phyloP scores from a whole-genome alignment of 1,139 yeast genomes.

The Sugiyamaella japonica region DNA sequence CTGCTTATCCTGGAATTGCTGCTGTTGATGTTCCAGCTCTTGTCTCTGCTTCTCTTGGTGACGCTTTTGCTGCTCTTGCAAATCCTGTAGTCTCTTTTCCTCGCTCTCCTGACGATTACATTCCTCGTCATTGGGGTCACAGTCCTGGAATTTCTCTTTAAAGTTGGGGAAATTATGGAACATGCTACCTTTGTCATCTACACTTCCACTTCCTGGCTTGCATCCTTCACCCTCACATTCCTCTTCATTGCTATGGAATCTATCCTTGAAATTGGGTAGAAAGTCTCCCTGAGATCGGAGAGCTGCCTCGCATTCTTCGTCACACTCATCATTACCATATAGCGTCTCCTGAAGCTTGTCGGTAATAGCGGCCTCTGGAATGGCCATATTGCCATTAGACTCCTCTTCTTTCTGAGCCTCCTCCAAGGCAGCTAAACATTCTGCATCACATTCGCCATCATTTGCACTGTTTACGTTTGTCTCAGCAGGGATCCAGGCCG shows the following conservation, averaged over 20 bases:
- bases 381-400: neutral
- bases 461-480: neutral
- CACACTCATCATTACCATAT: slow-evolving; percentile 15
- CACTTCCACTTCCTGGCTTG: neutral
- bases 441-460: slow-evolving; percentile 5
- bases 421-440: slow-evolving; percentile 6
- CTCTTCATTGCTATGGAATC: slow-evolving; percentile 15
- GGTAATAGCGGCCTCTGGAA: slow-evolving; percentile 1
- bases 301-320: slow-evolving; percentile 11
- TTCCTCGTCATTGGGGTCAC: slow-evolving; percentile 11
- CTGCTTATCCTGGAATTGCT: slow-evolving; percentile 6
- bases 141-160: slow-evolving; percentile 15
- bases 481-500: slow-evolving; percentile 4
- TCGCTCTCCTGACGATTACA: slow-evolving; percentile 9
- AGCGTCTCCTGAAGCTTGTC: slow-evolving; percentile 5
- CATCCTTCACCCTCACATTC: slow-evolving; percentile 9
- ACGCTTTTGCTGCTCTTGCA: neutral
- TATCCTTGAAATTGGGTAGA: slow-evolving; percentile 14
- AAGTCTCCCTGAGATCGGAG: slow-evolving; percentile 12
- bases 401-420: neutral
- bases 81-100: neutral
- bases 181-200: neutral
- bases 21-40: neutral
- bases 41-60: slow-evolving; percentile 1
- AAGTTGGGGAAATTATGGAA: slow-evolving; percentile 12